Base-by-base conservation (phyloP, 768 basidiomycete genomes). In the Lyophyllum shimeji region DNA sequence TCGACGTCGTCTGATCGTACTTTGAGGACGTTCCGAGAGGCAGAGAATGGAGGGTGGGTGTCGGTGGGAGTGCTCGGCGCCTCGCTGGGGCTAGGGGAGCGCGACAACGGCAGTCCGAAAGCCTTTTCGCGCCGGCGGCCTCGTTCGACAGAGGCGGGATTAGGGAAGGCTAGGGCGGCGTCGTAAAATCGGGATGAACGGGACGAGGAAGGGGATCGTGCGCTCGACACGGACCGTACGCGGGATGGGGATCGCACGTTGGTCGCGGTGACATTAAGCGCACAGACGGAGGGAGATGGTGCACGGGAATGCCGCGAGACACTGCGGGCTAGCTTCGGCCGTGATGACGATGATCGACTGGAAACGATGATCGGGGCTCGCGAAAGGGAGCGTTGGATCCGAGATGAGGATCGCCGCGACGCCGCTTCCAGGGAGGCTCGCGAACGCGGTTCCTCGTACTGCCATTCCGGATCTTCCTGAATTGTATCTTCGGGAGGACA, bases 321-420 rank as follows among this genome's bases (percentile, higher is more conserved):
- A 57, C 77, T 77, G 33, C 78, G 73, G 40, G 76, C 74, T 12
- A 66, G 61, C 29, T 56, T 60, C n/a, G 74, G 74, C 40, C 74
- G 67, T 6, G 70, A 67, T 8, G 76, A 75, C 4, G 71, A 66
- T 7, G 77, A 74, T 44, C 71, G 74, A 15, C 72, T 74, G 29
- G 71, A 18, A 24, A 52, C 71, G 1, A 71, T 66, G 15, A 73
- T 67, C 9, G 82, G 81, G 1, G 76, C 73, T n/a, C 81, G 71
- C 12, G 82, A 85, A 27, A 77, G 65, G 3, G 84, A 83, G 27
- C 82, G 75, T 53, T 75, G 68, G 1, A 70, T 68, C 20, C 75
- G 71, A 5, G 80, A 82, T 13, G 67, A 64, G 31, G 76, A 76
- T 27, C 73, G 71, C 15, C 75, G 68, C 3, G 72, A 70, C 3